Evolutionary conservation across 805 yeast genomes (phyloP).

Genomic region (Wickerhamomyces sydowiorum): DNA sequence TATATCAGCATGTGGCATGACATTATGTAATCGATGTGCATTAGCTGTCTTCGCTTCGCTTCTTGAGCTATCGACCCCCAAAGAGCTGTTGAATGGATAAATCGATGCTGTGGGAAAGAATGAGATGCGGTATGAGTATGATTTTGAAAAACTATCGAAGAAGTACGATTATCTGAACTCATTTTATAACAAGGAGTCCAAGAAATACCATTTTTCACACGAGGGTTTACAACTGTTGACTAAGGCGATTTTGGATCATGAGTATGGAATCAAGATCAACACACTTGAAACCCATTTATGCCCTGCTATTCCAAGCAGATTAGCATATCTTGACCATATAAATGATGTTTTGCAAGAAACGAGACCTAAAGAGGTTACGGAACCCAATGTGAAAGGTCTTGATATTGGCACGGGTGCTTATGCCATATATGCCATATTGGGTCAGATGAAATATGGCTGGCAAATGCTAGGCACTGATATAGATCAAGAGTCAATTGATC

Average conservation of each 20-base stretch:
- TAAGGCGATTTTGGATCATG: constrained; percentile 7
- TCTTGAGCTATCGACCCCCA: too few relatives aligned
- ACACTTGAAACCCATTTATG: constrained; percentile 8
- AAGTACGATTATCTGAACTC: too few relatives aligned
- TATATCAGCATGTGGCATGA: too few relatives aligned
- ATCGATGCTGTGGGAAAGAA: too few relatives aligned
- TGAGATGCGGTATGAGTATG: background rate
- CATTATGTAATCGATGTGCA: too few relatives aligned
- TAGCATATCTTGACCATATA: constrained; percentile 7
- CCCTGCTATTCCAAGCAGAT: constrained; percentile 16
- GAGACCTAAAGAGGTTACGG: background rate
- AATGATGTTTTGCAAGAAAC: constrained; percentile 7
- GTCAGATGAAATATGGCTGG: constrained; percentile 20
- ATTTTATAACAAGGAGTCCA: background rate
- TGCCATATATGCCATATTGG: constrained; percentile 41
- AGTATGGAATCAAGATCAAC: constrained; percentile 5
- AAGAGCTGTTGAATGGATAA: too few relatives aligned
- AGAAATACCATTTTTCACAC: background rate
- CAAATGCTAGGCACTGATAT: constrained; percentile 38
- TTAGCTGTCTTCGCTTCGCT: too few relatives aligned
- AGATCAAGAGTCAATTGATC: constrained; percentile 26
- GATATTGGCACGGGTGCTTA: constrained; percentile 48
- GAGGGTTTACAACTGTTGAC: constrained; percentile 3
- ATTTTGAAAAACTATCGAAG: background rate
- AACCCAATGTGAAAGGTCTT: constrained; percentile 20